A percentile compares a stretch with the other conserved stretches of the same genome.
phyloP scores from a whole-genome alignment of 1,139 yeast genomes.

The Yamadazyma blattariae region DNA sequence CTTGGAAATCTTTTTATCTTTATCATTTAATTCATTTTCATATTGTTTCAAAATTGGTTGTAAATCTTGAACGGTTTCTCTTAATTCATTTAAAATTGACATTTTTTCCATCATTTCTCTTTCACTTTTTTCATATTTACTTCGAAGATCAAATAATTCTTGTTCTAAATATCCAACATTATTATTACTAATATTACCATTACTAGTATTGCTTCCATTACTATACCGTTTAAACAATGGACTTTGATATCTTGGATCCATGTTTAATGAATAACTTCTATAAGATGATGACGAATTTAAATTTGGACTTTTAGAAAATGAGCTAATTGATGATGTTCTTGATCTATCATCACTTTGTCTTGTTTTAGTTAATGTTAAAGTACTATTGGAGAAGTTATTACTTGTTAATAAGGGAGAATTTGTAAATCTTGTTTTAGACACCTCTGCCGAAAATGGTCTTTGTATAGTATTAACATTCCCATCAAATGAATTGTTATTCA shows the following conservation, averaged over 20 bases:
- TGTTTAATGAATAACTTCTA: constrained; percentile 8
- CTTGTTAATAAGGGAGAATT: not conserved
- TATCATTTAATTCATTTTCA: constrained; percentile 34
- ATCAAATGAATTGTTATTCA: not conserved
- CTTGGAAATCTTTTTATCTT: constrained; percentile 42
- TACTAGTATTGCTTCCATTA: constrained; percentile 5
- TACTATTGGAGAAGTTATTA: not conserved
- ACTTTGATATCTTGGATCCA: constrained; percentile 4
- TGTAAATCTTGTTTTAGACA: constrained; percentile 3
- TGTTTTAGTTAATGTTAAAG: not conserved
- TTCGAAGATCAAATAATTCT: constrained; percentile 14
- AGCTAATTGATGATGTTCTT: constrained; percentile 12
- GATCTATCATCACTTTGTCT: constrained; percentile 8
- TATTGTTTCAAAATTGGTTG: constrained; percentile 46
- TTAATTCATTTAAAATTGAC: constrained; percentile 37
- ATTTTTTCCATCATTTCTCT: constrained; percentile 35
- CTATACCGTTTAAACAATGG: constrained; percentile 6
- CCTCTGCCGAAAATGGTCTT: constrained; percentile 11
- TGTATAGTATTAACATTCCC: constrained; percentile 1
- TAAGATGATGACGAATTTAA: constrained; percentile 3
- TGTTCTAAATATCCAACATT: constrained; percentile 11
- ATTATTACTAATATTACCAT: not conserved
- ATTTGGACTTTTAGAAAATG: constrained; percentile 11
- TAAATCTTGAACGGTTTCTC: constrained; percentile 41
- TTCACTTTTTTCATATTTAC: constrained; percentile 21